Evolutionary conservation across 2,329 filamentous ascomycete species (phyloP), one percentile per base, ranked within the genome.

Genomic region (Fusarium musae): DNA sequence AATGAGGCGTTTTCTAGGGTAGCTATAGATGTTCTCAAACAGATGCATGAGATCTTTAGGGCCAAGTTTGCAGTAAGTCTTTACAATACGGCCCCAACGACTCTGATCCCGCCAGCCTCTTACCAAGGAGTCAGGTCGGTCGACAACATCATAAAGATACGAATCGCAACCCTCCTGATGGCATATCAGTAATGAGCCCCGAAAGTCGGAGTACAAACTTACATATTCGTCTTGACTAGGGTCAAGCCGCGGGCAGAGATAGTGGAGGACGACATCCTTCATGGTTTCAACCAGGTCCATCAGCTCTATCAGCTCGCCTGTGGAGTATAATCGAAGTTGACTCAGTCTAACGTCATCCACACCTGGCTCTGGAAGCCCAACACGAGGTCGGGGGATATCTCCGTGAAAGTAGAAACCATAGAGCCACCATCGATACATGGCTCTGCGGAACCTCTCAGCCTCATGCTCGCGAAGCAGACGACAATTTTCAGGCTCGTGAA

Each of bases 371-470:
- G 83, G 83, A 49, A 82, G 78, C 4, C 82, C 82, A 44, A 79
- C 62, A 13, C 81, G 80, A 8, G 83, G 83, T 32, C 80, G 78
- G 15, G 80, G 82, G 40, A 80, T 79, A 37, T 84, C 83, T 16
- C 84, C 84, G 52, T 89, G 87, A 66, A 89, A 89, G 67, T 87
- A 85, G 39, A 83, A 83, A 11, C 86, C 82, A 69, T 87, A 89
- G 8, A 87, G 81, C 87, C 87, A 88, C 87, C 87, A 90, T 37
- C 82, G 79, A 57, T 87, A 88, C 36, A 89, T 77, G 2, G 86
- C 87, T 68, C 83, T 82, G 9, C 88, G 84, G 57, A 89, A 82
- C 53, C 87, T 83, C n/a, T 78, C 70, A 34, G 81, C 81, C 74
- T 90, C 88, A 32, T 82, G 78, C 0, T 77, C 59, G 12, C 78